Base-by-base conservation (phyloP, 2,329 filamentous ascomycete genomes). In the Colletotrichum orchidophilum region DNA sequence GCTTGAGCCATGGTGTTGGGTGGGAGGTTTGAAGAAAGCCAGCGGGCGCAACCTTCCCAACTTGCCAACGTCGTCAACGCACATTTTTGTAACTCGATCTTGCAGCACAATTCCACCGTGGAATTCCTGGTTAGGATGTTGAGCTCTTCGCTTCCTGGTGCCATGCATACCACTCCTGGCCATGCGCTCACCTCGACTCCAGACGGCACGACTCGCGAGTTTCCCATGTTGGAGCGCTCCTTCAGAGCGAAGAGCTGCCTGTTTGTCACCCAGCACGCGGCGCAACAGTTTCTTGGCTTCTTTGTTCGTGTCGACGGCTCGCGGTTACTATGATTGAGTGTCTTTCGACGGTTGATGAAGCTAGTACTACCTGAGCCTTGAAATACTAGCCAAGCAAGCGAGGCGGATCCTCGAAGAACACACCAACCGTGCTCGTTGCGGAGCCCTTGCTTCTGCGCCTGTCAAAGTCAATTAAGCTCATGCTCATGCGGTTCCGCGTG, bases 281-380 rank as follows among this genome's bases (percentile, higher is more conserved):
- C 62, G 46, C 26, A 58, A 66, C 62, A 53, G 29, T 60, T 66
- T 11, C 27, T 66, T 55, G 31, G 26, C 62, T 46, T 57, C 59
- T 58, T 68, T 68, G 58, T 71, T 52, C 50, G 31, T 21, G 42
- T 42, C 35, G n/a, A 59, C 58, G 58, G 57, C 52, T 58, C 26
- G 46, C 24, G 26, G 24, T 5, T 12, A 21, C 8, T n/a, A 18
- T 24, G 18, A 21, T n/a, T 31, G 39, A 8, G 26, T 63, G 42
- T 53, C 46, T 11, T 21, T 33, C 8, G 58, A 29, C 31, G 33
- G 42, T 49, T 35, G 49, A 50, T 50, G 59, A 58, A 59, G 46
- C 52, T 29, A 66, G 46, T 49, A 29, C 58, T 27, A 27, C 35
- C 18, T n/a, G 18, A 58, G 42, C 21, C 13, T 60, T 35, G 57